Evolutionary conservation across 2,329 filamentous ascomycete genomes (phyloP).

Genomic region (Apiospora aurea): DNA sequence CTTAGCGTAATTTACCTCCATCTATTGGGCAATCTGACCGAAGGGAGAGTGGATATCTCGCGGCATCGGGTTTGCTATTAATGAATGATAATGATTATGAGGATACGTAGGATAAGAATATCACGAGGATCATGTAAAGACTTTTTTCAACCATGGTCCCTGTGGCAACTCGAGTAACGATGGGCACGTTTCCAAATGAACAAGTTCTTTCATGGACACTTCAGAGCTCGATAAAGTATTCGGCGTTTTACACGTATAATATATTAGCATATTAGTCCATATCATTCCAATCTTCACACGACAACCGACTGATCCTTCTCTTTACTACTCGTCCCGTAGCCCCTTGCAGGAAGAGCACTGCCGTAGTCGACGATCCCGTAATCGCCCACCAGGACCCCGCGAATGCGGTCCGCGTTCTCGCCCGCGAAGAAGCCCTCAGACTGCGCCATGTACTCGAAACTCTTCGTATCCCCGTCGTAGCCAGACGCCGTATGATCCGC

Average conservation of each 20-base stretch:
- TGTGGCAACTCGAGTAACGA: no score
- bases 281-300: not conserved
- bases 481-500: not conserved
- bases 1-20: not conserved
- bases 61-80: not conserved
- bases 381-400: conserved; percentile 19
- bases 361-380: not conserved
- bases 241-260: no score
- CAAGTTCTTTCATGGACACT: no score
- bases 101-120: not conserved
- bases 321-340: not conserved
- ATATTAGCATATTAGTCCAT: no score
- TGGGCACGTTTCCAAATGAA: no score
- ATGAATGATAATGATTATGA: not conserved
- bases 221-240: no score
- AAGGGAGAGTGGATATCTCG: not conserved
- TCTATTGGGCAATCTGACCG: no score
- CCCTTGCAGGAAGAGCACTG: not conserved
- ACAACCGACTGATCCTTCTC: conserved; percentile 13
- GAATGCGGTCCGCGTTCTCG: conserved; percentile 6
- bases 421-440: conserved; percentile 25
- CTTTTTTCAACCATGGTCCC: no score
- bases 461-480: not conserved
- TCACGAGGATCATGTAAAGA: not conserved
- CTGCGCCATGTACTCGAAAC: conserved; percentile 26